Evolutionary conservation across 1,284 basidiomycete genomes (phyloP), one percentile per base, ranked within the genome.

Genomic region (Ganoderma resinaceum): DNA sequence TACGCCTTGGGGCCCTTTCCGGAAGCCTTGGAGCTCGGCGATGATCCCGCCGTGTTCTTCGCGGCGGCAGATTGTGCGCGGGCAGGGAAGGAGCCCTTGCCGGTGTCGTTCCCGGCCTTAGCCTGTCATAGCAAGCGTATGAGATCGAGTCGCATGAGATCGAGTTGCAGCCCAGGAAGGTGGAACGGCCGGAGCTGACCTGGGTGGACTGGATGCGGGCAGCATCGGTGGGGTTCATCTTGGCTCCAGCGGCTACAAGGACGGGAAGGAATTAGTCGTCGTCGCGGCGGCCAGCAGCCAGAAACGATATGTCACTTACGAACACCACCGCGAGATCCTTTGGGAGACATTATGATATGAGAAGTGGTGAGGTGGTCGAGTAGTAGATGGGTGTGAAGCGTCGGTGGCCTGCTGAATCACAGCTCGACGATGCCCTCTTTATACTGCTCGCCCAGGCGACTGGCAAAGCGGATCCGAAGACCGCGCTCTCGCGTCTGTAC

Each of bases 131-230:
- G 52, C 40, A 62, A 26, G 37, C 33, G 37, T 53, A 38, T 57
- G 53, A 26, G 52, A 31, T 31, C 58, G 62, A 3, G 65, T 40
- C n/a, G 58, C 58, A 38, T 57, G 53, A 26, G 52, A 31, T 31
- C 58, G 62, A 3, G 65, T 40, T 11, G 58, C 8, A 16, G 23
- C n/a, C 2, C 20, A 29, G 31, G 7, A 20, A 35, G 6, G 52
- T 46, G 31, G 8, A 23, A 14, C 14, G 42, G 20, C 12, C 37
- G 7, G 55, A 9, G 57, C 74, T 62, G 64, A 80, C 79, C 76
- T 79, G 78, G 42, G 76, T 70, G 18, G 79, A 76, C 75, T 77
- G 78, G 66, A 79, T 77, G 60, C 79, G 78, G n/a, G 78, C 62
- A 18, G 78, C 74, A 62, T 76, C 78, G 37, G 74, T 49, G 38